Conservation (phyloP, 331 rosid genomes). For the Ulmus americana region DNA sequence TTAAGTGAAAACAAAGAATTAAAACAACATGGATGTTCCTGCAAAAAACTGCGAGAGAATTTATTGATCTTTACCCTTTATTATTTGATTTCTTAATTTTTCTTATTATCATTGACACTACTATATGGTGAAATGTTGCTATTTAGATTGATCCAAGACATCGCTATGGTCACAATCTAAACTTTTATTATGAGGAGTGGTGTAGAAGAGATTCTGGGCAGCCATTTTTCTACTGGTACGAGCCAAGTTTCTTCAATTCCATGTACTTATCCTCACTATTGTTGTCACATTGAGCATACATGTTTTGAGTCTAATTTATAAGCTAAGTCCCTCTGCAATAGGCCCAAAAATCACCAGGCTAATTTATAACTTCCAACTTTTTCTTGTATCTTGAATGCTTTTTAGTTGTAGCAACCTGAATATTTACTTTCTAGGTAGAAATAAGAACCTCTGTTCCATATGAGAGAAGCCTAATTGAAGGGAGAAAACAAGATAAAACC, state of each 20-base stretch:
- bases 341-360: background rate
- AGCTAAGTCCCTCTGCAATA: background rate
- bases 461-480: background rate
- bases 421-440: background rate
- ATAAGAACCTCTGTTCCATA: background rate
- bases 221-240: conserved; percentile 29
- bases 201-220: conserved; percentile 15
- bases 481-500: background rate
- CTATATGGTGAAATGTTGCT: background rate
- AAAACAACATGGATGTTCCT: too few species aligned
- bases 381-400: too few species aligned
- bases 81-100: background rate
- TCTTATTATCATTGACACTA: background rate
- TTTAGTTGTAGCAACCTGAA: too few species aligned
- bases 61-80: background rate
- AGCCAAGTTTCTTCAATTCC: background rate
- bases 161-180: conserved; percentile 23
- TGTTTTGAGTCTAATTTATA: background rate
- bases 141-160: conserved; percentile 26
- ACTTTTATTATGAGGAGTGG: conserved; percentile 21
- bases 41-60: too few species aligned
- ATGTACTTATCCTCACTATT: background rate
- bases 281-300: background rate
- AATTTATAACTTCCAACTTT: too few species aligned
- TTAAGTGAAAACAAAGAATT: too few species aligned